Evolutionary conservation across 140 eudicot species (phyloP), one percentile per base, ranked within the genome.

Genomic region (Ambrosia hybrid): DNA sequence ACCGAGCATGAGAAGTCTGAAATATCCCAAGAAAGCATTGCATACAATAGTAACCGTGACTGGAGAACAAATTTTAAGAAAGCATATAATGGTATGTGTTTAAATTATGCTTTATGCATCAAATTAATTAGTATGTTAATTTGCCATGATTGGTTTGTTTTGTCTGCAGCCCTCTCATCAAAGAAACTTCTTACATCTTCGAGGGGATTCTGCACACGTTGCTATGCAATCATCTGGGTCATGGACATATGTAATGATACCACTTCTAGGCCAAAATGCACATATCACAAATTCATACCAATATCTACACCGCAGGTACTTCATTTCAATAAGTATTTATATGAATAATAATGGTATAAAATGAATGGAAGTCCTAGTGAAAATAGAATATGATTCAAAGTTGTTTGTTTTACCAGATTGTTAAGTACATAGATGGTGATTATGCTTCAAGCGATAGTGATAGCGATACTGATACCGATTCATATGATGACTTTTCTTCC

Each of bases 141-240:
- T 37, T 3, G 36, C 33, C 11, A 68, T 6, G 37, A 6, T 45
- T 58, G 55, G 3, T 56, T 77, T 53, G 36, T 30, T 86, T 68
- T 45, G 6, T 57, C 68, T 69, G 48, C 84, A 87, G 95, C 74
- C 15, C 59, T 16, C 34, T 76, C 80, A 36, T 82, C 75, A 11
- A 79, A 76, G 82, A 85, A 76, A 71, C 75, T 66, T 73, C 59
- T 77, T 51, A 71, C 80, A 73, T 81, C 70, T 53, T 66, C 70
- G 17, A 89, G 96, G 68, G 98, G 94, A 51, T 84, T 75, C 80
- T 91, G 96, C 73, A 68, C 53, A 57, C 73, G 64, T 58, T 91
- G 98, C 73, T n/a, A 66, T 60, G 73, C 76, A 67, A 67, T 89
- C 6, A 66, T 86, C 66, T 89, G 98, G 98, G 78, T 89, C 5